Evolutionary conservation across 495 filamentous ascomycete species (phyloP), one percentile per base, ranked within the genome.

Genomic region (Trichoderma erinaceum): DNA sequence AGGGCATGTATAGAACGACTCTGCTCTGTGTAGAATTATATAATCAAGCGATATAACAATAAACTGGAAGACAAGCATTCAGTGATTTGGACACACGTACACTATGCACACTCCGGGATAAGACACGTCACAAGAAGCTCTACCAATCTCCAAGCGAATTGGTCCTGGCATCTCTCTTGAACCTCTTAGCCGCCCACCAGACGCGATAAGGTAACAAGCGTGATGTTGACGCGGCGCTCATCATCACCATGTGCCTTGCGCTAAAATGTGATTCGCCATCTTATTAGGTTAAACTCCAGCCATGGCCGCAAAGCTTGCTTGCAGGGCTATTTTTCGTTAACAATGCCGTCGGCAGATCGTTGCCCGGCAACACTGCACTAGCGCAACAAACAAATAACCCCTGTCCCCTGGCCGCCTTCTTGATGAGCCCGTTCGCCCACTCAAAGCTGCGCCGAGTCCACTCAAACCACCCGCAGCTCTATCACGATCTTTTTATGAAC

Each of bases 341-440:
- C 44, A 38, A 38, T 38, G 35, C 35, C 35, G 5, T 38, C 35
- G 35, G 48, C 48, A 29, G 12, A 4, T 25, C 12, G 56, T 61
- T 61, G 56, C 56, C 56, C 56, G 25, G 56, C 56, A 61, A 61
- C 56, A 13, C 56, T 7, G 2, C 56, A 18, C 23, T 61, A 21
- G 56, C 56, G 56, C 56, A 61, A 61, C 56, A 61, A 61, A 61
- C 56, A 61, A 61, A 35, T 15, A 4, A 61, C 56, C 56, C 56
- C 56, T 61, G 23, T 29, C 25, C 8, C 10, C 13, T 6, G 48
- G 12, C 56, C 56, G 56, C 56, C 56, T 61, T 61, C 56, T 61
- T 61, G 25, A 61, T 32, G 56, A 61, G 56, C 56, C 48, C 25
- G 25, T 61, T 18, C 56, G 56, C 27, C 25, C 56, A 48, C 44